Conservation (phyloP, 139 green algal species). For the Marvania coccoides region DNA sequence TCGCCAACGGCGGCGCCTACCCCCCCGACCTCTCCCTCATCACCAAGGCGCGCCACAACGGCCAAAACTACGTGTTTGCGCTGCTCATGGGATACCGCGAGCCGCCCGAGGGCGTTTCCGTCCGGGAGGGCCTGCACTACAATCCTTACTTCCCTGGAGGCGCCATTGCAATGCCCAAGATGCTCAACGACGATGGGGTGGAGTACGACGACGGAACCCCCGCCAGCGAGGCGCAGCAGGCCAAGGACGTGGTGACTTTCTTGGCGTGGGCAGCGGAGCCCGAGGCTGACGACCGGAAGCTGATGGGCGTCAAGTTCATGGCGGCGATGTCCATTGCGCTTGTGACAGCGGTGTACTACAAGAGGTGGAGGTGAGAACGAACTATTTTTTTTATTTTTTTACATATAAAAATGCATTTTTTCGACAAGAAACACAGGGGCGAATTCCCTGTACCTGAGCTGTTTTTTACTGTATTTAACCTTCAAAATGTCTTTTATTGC, state of each 20-base stretch:
- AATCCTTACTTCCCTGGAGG: conserved; percentile 99
- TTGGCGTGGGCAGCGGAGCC: conserved; percentile 88
- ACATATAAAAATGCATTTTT: too few species aligned
- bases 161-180: conserved; percentile 99
- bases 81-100: conserved; percentile 97
- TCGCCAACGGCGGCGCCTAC: conserved; percentile 97
- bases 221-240: conserved; percentile 88
- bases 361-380: conserved; percentile 90
- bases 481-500: too few species aligned
- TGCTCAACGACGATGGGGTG: conserved; percentile 92
- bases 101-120: conserved; percentile 84
- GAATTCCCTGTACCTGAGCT: too few species aligned
- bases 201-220: conserved; percentile 98
- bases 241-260: conserved; percentile 93
- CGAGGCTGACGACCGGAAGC: conserved; percentile 90
- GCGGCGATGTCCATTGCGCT: conserved; percentile 74
- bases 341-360: conserved; percentile 89
- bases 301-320: conserved; percentile 97
- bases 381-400: too few species aligned
- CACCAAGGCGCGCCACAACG: conserved; percentile 92
- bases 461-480: too few species aligned
- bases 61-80: conserved; percentile 97
- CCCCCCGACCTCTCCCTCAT: conserved; percentile 96
- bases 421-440: too few species aligned
- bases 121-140: conserved; percentile 98